These are phyloP conservation scores for Solanum tarijense DNA, from an alignment of 257 asterid species.

Conservation along the genomic window DNA sequence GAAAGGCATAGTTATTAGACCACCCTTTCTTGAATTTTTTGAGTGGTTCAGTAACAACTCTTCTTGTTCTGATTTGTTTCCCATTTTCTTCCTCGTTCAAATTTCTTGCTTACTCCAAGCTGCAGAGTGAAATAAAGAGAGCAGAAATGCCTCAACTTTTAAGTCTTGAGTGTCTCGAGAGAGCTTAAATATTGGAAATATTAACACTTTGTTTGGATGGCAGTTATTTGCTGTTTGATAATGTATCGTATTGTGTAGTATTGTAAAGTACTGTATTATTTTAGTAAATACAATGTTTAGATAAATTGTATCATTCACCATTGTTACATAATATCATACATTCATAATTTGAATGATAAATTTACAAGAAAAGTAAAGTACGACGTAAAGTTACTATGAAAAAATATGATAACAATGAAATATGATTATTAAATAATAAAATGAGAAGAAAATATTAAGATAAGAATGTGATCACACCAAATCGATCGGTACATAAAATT, in stretches of 20 bases:
- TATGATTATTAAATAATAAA: too few species aligned
- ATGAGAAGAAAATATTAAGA: too few species aligned
- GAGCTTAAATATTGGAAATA: not conserved
- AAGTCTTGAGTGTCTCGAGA: not conserved
- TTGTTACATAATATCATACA: too few species aligned
- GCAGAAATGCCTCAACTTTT: not conserved
- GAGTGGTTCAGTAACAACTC: not conserved
- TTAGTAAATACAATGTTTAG: too few species aligned
- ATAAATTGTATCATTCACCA: accelerated
- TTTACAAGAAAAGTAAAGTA: not conserved
- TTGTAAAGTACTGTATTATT: too few species aligned
- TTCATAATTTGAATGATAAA: not conserved
- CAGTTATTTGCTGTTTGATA: not conserved
- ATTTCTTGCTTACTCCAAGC: not conserved
- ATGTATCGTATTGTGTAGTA: too few species aligned
- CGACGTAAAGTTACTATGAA: too few species aligned
- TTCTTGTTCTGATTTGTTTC: not conserved
- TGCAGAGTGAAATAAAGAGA: not conserved
- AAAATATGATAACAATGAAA: too few species aligned
- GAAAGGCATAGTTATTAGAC: constrained; percentile 10
- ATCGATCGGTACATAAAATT: not conserved
- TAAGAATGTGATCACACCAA: too few species aligned
- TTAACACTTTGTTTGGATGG: not conserved
- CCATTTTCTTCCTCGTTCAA: not conserved
- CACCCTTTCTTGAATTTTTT: not conserved